Conservation (phyloP, 2,329 filamentous ascomycete species). For the Microsporum ferrugineum region DNA sequence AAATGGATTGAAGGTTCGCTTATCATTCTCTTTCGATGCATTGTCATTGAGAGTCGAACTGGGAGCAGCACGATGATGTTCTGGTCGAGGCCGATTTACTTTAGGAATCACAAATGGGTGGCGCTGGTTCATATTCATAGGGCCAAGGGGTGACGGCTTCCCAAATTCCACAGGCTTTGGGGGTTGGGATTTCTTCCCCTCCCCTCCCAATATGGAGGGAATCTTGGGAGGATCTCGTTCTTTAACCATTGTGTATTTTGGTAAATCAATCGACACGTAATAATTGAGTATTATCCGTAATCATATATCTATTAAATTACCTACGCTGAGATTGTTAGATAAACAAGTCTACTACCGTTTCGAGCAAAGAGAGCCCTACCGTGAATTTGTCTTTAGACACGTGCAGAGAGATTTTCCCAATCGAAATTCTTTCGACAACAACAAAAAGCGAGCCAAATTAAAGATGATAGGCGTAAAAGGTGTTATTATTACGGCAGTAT, state of each 20-base stretch:
- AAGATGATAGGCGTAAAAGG: background rate
- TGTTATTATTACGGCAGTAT: background rate
- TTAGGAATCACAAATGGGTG: conserved; percentile 44
- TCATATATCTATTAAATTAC: background rate
- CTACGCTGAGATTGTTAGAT: no score
- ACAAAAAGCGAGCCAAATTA: no score
- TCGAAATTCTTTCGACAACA: no score
- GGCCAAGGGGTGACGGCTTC: conserved; percentile 45
- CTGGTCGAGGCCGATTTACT: conserved; percentile 37
- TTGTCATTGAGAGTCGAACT: background rate
- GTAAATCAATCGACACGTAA: background rate
- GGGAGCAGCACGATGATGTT: conserved; percentile 36
- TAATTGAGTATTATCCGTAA: background rate
- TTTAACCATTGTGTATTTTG: conserved; percentile 36
- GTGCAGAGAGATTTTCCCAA: no score
- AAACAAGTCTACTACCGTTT: no score
- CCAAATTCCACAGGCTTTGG: conserved; percentile 44
- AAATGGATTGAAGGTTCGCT: conserved; percentile 29
- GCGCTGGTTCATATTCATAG: conserved; percentile 21
- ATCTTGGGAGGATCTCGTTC: conserved; percentile 39
- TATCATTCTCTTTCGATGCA: conserved; percentile 13
- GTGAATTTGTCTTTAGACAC: no score
- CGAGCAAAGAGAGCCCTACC: no score
- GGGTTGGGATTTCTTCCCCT: conserved; percentile 25
- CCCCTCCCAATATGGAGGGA: conserved; percentile 26